Conservation (phyloP, 495 filamentous ascomycete species). For the Aspergillus asperescens region DNA sequence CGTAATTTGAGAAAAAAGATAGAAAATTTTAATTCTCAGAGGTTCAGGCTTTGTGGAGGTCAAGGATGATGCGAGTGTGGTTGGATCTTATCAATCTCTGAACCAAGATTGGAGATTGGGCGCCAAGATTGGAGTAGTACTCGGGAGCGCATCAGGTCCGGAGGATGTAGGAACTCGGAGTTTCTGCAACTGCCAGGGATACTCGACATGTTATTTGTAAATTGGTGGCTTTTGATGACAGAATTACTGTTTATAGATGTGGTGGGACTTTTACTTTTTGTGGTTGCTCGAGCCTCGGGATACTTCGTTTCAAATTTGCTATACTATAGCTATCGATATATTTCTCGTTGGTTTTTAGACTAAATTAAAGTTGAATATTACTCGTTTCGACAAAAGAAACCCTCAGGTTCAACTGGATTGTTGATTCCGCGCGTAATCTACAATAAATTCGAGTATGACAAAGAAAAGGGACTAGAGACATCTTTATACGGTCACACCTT, state of each 20-base stretch:
- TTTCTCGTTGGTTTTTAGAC: too few species aligned
- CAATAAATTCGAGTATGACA: conserved; percentile 18
- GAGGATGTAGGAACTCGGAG: too few species aligned
- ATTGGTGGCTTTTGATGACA: too few species aligned
- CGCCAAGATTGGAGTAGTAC: not conserved
- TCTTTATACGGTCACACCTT: conserved; percentile 18
- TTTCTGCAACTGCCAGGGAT: not conserved
- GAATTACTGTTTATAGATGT: too few species aligned
- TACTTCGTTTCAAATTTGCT: too few species aligned
- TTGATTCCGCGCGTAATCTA: conserved; percentile 24
- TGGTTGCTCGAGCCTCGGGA: too few species aligned
- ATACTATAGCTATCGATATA: too few species aligned
- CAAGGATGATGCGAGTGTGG: conserved; percentile 7
- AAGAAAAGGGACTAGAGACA: conserved; percentile 13
- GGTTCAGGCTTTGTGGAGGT: conserved; percentile 1
- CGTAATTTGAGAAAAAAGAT: not conserved
- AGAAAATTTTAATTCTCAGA: too few species aligned
- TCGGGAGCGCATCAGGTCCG: too few species aligned
- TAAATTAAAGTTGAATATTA: not conserved
- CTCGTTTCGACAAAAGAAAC: conserved; percentile 20
- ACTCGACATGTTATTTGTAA: too few species aligned
- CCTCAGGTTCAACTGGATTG: conserved; percentile 15
- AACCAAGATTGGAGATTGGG: not conserved
- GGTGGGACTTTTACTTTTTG: too few species aligned
- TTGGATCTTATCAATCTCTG: conserved; percentile 10